Base-by-base conservation (phyloP, 768 basidiomycete species). In the Suillus bovinus region DNA sequence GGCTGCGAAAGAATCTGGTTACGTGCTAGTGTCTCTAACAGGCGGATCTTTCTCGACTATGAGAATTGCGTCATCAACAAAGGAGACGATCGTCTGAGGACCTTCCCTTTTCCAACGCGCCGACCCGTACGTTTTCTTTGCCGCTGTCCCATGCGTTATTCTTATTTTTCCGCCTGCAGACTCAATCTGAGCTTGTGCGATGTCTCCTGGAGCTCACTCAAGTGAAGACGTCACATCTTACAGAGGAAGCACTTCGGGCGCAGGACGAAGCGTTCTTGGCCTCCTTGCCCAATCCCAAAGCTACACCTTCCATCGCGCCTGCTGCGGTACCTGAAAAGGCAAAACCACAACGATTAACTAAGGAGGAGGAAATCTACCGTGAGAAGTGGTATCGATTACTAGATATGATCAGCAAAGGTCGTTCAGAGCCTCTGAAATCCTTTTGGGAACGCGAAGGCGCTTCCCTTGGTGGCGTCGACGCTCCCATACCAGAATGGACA, bases 31-130 rank as follows among this genome's bases (percentile, higher is more conserved):
- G 88, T 85, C 20, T 87, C 91, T 1, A 97, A 97, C 71, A 85
- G 90, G 60, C 86, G 87, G 58, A 95, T 92, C 60, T 98, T 99
- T 75, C 80, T 93, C 61, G 95, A 94, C 59, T 96, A 94, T 68
- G 93, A 95, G 16, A 90, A 83, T 4, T 88, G 91, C 1, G 76
- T 88, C 4, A 84, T 98, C 57, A 71, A 77, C 33, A 95, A 93
- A 78, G 84, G 86, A 34, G 96, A 99, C 65, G 84, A 84, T 36
- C 84, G 96, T 41, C 75, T 99, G 34, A 84, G 95, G 49, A 91
- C 89, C 0, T 99, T 96, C 75, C 95, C 96, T 0, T 99, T 99
- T 76, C 96, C 95, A 4, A 99, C 97, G 1, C 88, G 96, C 44
- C 84, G 97, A 67, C 96, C 97, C 16, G 94, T 95, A 75, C 62